These are phyloP conservation scores for Chalara sp. DNA, from an alignment of 2,329 filamentous ascomycete species.

Conservation along the genomic window DNA sequence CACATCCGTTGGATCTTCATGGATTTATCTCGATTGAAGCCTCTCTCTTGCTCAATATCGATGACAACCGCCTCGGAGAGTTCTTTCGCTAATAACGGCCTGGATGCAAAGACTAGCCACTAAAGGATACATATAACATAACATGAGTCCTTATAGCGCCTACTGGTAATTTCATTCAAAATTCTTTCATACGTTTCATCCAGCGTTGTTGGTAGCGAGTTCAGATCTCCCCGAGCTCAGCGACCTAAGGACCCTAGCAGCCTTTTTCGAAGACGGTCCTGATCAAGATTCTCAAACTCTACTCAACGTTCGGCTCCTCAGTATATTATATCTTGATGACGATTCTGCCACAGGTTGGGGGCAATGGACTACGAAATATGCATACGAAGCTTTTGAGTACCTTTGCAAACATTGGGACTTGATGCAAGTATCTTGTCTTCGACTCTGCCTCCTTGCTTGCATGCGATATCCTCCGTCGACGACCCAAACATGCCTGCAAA, in stretches of 20 bases:
- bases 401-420: conserved; percentile 7
- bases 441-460: conserved; percentile 8
- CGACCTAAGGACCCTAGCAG: conserved; percentile 3
- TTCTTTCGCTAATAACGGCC: conserved; percentile 23
- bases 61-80: conserved; percentile 24
- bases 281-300: background rate
- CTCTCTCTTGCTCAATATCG: conserved; percentile 8
- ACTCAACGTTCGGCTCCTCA: background rate
- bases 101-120: conserved; percentile 20
- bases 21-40: conserved; percentile 21
- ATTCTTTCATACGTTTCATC: conserved; percentile 20
- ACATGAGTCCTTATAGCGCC: conserved; percentile 3
- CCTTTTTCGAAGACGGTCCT: conserved; percentile 10
- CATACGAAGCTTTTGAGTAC: conserved; percentile 12
- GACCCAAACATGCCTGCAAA: background rate
- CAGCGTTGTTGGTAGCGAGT: conserved; percentile 9
- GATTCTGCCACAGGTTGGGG: conserved; percentile 2
- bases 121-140: conserved; percentile 20
- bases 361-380: conserved; percentile 9
- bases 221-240: background rate
- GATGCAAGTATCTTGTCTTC: conserved; percentile 9
- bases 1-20: conserved; percentile 20
- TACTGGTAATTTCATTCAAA: conserved; percentile 13
- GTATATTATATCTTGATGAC: background rate
- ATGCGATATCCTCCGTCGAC: conserved; percentile 11